Evolutionary conservation across 257 asterid species (phyloP).

Genomic region (Henckelia pumila): DNA sequence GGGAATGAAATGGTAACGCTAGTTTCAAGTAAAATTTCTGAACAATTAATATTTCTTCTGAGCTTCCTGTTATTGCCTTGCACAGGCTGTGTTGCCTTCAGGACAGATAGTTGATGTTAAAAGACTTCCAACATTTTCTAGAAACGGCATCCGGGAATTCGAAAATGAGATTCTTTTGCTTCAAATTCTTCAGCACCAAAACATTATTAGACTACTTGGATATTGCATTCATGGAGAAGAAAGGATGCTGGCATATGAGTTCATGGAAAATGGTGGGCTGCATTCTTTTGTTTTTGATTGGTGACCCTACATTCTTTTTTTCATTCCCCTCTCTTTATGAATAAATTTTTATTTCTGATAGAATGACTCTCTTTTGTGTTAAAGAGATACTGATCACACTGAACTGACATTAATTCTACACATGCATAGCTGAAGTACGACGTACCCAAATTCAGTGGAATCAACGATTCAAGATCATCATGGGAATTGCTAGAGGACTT

Average conservation of each 20-base stretch:
- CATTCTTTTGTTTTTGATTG: neutral
- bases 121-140: neutral
- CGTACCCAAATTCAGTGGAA: neutral
- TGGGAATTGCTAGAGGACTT: conserved; percentile 11
- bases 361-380: neutral
- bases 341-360: too few species aligned
- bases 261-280: conserved; percentile 4
- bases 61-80: neutral
- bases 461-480: conserved; percentile 2
- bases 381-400: neutral
- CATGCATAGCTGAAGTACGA: neutral
- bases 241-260: neutral
- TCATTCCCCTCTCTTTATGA: neutral
- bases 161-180: conserved; percentile 4
- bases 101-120: conserved; percentile 10
- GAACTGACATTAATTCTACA: neutral
- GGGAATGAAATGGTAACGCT: too few species aligned
- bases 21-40: conserved; percentile 4
- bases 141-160: neutral
- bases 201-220: neutral
- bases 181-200: neutral
- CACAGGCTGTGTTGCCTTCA: neutral
- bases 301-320: neutral
- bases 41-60: neutral
- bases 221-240: neutral